Percentiles rank a stretch among this genome's conserved stretches.
Conservation (phyloP, 306 rosid genomes). For the Cicer yamashitae region DNA sequence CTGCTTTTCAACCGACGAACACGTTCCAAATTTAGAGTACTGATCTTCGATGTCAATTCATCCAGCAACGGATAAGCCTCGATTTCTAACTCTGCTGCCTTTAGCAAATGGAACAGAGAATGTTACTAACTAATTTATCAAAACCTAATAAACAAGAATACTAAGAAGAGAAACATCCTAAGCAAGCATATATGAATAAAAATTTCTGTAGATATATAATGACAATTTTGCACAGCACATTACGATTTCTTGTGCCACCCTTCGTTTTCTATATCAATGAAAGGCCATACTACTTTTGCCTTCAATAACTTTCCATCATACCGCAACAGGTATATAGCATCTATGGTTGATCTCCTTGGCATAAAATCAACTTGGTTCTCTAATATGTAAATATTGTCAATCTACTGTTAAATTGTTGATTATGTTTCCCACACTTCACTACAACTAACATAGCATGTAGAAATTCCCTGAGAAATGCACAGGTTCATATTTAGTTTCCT, state of each 20-base stretch:
- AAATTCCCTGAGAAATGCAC: constrained; percentile 13
- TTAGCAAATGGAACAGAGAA: constrained; percentile 43
- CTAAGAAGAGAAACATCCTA: constrained; percentile 26
- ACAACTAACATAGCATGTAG: constrained; percentile 5
- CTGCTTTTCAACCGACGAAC: constrained; percentile 96
- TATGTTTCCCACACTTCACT: constrained; percentile 22
- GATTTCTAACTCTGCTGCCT: constrained; percentile 97
- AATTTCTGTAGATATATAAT: constrained; percentile 23
- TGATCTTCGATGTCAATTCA: constrained; percentile 95
- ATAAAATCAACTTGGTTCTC: constrained; percentile 1
- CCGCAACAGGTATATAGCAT: background rate
- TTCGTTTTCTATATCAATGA: constrained; percentile 31
- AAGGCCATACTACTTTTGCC: constrained; percentile 1
- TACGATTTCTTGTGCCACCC: background rate
- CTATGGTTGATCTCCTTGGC: constrained; percentile 2
- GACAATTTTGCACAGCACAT: constrained; percentile 29
- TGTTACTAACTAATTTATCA: constrained; percentile 44
- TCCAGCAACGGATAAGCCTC: constrained; percentile 96
- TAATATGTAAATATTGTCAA: background rate
- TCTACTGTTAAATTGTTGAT: background rate
- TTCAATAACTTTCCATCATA: constrained; percentile 27
- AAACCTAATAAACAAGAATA: constrained; percentile 37
- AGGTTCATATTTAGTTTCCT: constrained; percentile 11
- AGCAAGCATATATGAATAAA: background rate
- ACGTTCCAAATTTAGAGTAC: constrained; percentile 97